Evolutionary conservation across 768 basidiomycete species (phyloP), one percentile per base, ranked within the genome.

Genomic region (Erythrobasidium yunnanense): DNA sequence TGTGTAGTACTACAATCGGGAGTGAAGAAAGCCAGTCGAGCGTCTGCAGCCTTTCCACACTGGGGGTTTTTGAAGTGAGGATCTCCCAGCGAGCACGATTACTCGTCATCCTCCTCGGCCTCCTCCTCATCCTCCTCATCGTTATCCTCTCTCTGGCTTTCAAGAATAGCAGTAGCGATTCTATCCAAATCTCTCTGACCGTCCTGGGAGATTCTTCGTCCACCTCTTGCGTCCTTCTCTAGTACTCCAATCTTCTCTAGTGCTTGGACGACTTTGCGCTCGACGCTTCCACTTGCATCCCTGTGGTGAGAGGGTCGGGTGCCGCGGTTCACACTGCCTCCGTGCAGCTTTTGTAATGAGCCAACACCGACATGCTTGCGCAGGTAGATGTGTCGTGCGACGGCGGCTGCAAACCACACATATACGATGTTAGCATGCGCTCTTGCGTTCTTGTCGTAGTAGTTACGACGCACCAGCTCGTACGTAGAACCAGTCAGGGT

Each of bases 381-480:
- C 77, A 99, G 87, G 84, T 99, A 97, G 79, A 96, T 95, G 85
- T 96, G 93, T 75, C 93, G 87, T 79, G 93, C 93, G 74, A 97
- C 80, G 70, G 92, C 89, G 77, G 92, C 92, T 95, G 74, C 60
- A n/a, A 47, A 29, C 50, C 60, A 15, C 49, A 20, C 57, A 13
- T 55, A 17, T 20, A 13, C 6, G 29, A 15, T 22, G 15, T 35
- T n/a, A 23, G 17, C 29, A 7, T 33, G 47, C 35, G 1, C 11
- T 5, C 52, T 54, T 34, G 2, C 22, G n/a, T n/a, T n/a, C n/a
- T n/a, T n/a, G n/a, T n/a, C n/a, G n/a, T 22, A 50, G 20, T 17
- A 30, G 35, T 42, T 8, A 4, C 20, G 38, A 83, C 85, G 77
- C 75, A 95, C 92, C 92, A 79, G 93, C 88, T 75, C 95, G 90